Percentiles rank a stretch among this genome's conserved stretches.
Evolutionary conservation across 164 flowering plant genomes (phyloP).

Genomic region (Dillenia suffruticosa): DNA sequence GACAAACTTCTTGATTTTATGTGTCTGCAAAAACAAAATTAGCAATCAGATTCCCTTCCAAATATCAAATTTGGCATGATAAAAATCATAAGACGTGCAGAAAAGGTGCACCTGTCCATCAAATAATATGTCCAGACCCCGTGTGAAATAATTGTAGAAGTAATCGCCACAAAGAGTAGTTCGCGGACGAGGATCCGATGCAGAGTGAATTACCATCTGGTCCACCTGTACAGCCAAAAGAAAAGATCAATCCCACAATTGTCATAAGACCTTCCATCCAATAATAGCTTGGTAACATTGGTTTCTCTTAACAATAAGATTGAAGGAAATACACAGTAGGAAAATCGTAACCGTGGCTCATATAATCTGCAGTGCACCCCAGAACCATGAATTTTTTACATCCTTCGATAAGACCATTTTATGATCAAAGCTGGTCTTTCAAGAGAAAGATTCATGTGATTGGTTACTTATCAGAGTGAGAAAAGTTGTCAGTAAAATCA

Average conservation of each 20-base stretch:
- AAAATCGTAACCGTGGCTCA: no score
- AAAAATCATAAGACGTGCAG: background rate
- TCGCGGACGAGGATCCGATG: conserved; percentile 87
- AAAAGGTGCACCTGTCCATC: conserved; percentile 77
- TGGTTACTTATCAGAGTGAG: no score
- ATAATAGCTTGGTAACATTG: no score
- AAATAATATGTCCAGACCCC: conserved; percentile 94
- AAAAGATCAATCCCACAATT: background rate
- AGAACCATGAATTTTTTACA: no score
- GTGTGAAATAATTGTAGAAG: conserved; percentile 87
- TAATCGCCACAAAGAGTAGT: conserved; percentile 94
- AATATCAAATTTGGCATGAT: conserved; percentile 1
- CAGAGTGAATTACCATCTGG: conserved; percentile 98
- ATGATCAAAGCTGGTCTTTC: no score
- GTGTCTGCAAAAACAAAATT: conserved; percentile 60
- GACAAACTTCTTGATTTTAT: conserved; percentile 92
- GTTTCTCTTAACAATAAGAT: no score
- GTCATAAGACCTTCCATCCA: no score
- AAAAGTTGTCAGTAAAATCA: no score
- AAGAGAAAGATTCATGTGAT: no score
- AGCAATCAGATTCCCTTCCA: background rate
- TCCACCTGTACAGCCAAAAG: conserved; percentile 58
- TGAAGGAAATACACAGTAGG: no score
- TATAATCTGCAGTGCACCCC: no score
- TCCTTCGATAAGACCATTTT: no score